Conservation (phyloP, 805 yeast genomes). For the Hemisphaericaspora nanyangensis region DNA sequence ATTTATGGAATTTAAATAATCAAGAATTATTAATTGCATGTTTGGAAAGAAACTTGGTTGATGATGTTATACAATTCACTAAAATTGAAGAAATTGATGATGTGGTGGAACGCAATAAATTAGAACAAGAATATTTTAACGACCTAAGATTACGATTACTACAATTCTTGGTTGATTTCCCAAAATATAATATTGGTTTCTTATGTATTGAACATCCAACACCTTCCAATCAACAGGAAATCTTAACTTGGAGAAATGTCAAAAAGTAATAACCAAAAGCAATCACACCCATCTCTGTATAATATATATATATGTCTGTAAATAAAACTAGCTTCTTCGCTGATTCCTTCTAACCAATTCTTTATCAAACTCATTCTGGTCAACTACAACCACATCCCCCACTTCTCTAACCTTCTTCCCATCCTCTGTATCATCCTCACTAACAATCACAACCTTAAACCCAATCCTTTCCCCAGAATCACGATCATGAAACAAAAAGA, state of each 20-base stretch:
- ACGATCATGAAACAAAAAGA: conserved; percentile 64
- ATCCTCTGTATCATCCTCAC: conserved; percentile 30
- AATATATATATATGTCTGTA: no score
- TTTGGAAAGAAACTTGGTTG: conserved; percentile 52
- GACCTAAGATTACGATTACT: conserved; percentile 35
- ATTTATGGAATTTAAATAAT: conserved; percentile 43
- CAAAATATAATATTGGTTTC: conserved; percentile 36
- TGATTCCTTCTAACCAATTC: neutral
- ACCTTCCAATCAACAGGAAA: neutral
- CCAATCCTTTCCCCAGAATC: conserved; percentile 49
- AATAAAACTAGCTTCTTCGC: no score
- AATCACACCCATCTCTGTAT: no score
- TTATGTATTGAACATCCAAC: conserved; percentile 25
- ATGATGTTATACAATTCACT: conserved; percentile 22
- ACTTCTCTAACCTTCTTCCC: neutral
- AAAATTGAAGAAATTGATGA: conserved; percentile 17
- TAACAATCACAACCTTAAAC: conserved; percentile 44
- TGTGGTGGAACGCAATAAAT: conserved; percentile 9
- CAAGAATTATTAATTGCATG: conserved; percentile 54
- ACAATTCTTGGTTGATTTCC: conserved; percentile 38
- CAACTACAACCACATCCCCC: neutral
- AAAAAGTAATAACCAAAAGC: no score
- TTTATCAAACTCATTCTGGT: neutral
- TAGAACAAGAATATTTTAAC: conserved; percentile 17
- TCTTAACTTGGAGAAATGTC: neutral